Conservation (phyloP, 2,329 filamentous ascomycete genomes). For the Fusarium paranaense region DNA sequence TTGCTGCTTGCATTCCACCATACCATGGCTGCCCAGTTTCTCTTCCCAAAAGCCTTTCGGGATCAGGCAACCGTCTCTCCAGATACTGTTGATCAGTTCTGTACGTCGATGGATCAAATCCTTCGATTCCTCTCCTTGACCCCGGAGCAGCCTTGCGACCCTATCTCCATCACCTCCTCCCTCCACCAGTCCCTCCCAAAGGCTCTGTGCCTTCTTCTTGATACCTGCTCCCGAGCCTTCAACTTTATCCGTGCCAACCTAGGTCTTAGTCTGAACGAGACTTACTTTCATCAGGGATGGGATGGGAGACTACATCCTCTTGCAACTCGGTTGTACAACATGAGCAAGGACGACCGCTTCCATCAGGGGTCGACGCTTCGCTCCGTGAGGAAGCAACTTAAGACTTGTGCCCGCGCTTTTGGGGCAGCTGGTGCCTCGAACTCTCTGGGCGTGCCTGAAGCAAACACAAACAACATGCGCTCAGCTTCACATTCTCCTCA, state of each 20-base stretch:
- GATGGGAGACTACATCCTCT: conserved; percentile 41
- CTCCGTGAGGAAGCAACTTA: conserved; percentile 45
- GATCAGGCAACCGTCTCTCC: conserved; percentile 33
- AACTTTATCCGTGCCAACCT: conserved; percentile 36
- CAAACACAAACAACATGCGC: conserved; percentile 24
- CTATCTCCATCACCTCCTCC: conserved; percentile 29
- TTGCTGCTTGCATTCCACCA: conserved; percentile 49
- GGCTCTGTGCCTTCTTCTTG: conserved; percentile 46
- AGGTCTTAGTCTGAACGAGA: conserved; percentile 31
- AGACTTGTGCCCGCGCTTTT: conserved; percentile 40
- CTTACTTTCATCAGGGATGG: conserved; percentile 37
- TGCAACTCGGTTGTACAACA: conserved; percentile 41
- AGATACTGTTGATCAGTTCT: conserved; percentile 46
- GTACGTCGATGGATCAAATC: conserved; percentile 45
- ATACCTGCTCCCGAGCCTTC: conserved; percentile 48
- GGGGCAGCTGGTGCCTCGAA: conserved; percentile 26
- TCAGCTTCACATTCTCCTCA: conserved; percentile 40
- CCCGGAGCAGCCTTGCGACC: conserved; percentile 36
- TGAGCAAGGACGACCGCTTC: conserved; percentile 46
- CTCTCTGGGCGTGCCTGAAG: conserved; percentile 34
- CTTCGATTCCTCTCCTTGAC: conserved; percentile 39
- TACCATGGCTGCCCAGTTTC: conserved; percentile 48
- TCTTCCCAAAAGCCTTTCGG: conserved; percentile 45
- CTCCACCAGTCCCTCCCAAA: conserved; percentile 43
- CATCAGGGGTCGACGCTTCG: conserved; percentile 41